Percentiles rank a stretch among this genome's conserved stretches.
phyloP scores from a whole-genome alignment of 225 moss, liverwort and hornwort species.

The Asterella californica region DNA sequence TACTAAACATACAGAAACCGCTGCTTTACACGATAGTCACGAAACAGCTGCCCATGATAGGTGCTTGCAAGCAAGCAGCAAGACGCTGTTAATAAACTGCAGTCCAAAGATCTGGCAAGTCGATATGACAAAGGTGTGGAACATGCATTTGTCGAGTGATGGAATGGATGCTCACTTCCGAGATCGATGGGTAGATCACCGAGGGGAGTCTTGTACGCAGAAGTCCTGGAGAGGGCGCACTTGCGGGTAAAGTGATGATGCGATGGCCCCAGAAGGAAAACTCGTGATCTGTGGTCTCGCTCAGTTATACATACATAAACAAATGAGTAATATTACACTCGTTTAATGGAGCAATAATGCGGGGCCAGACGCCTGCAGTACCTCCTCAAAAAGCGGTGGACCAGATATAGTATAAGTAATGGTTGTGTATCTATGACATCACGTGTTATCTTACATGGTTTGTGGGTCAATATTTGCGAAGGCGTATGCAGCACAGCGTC shows the following conservation, averaged over 20 bases:
- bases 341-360: background rate
- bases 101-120: slow-evolving; percentile 17
- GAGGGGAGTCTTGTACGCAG: slow-evolving; percentile 82
- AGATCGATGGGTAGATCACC: slow-evolving; percentile 87
- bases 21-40: slow-evolving; percentile 36
- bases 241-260: slow-evolving; percentile 85
- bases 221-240: slow-evolving; percentile 73
- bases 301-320: background rate
- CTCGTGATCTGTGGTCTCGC: slow-evolving; percentile 54
- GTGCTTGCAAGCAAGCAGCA: background rate
- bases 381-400: background rate
- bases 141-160: slow-evolving; percentile 31
- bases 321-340: background rate
- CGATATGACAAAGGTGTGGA: slow-evolving; percentile 25
- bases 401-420: background rate
- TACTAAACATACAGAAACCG: background rate
- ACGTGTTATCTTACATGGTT: slow-evolving; percentile 51
- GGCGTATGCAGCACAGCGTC: slow-evolving; percentile 90
- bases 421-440: background rate
- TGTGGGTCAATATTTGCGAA: slow-evolving; percentile 88
- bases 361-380: too few relatives aligned
- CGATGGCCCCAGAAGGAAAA: slow-evolving; percentile 91
- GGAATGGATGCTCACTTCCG: slow-evolving; percentile 61
- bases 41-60: background rate
- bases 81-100: background rate